Evolutionary conservation across 805 yeast species (phyloP).

Genomic region (Candida vaughaniae): DNA sequence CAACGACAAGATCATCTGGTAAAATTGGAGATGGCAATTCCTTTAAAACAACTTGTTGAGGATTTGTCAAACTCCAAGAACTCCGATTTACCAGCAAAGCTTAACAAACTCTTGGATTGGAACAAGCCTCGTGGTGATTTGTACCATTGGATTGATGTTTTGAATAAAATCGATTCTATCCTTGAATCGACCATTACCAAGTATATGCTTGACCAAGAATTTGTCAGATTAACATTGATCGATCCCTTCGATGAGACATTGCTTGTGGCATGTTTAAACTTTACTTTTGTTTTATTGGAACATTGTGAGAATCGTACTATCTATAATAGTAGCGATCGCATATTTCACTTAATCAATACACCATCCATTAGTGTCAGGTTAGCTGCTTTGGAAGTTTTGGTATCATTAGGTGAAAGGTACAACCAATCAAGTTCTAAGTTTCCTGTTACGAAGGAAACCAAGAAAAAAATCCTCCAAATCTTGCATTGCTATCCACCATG

Average conservation of each 20-base stretch:
- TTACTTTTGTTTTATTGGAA: constrained; percentile 62
- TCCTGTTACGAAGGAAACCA: constrained; percentile 43
- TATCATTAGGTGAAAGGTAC: constrained; percentile 60
- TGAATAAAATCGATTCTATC: constrained; percentile 73
- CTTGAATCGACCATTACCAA: constrained; percentile 53
- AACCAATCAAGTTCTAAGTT: constrained; percentile 45
- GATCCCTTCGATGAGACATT: constrained; percentile 44
- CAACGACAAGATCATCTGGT: constrained; percentile 28
- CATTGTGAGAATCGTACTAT: constrained; percentile 67
- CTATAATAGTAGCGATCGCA: constrained; percentile 63
- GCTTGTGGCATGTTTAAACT: constrained; percentile 54
- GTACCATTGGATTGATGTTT: constrained; percentile 71
- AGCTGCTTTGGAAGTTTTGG: constrained; percentile 59
- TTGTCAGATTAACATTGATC: constrained; percentile 48
- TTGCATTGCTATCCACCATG: constrained; percentile 55
- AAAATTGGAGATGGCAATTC: constrained; percentile 28
- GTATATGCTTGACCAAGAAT: constrained; percentile 49
- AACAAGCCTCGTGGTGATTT: constrained; percentile 66
- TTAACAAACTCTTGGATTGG: constrained; percentile 48
- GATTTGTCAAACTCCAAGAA: constrained; percentile 37
- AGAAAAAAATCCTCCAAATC: constrained; percentile 49
- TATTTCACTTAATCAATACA: constrained; percentile 57
- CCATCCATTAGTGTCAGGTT: constrained; percentile 60
- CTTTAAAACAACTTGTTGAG: constrained; percentile 31
- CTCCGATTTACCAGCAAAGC: constrained; percentile 38